These are phyloP conservation scores for Aspergillus awamori DNA, from an alignment of 2,329 filamentous ascomycete species.

Conservation along the genomic window DNA sequence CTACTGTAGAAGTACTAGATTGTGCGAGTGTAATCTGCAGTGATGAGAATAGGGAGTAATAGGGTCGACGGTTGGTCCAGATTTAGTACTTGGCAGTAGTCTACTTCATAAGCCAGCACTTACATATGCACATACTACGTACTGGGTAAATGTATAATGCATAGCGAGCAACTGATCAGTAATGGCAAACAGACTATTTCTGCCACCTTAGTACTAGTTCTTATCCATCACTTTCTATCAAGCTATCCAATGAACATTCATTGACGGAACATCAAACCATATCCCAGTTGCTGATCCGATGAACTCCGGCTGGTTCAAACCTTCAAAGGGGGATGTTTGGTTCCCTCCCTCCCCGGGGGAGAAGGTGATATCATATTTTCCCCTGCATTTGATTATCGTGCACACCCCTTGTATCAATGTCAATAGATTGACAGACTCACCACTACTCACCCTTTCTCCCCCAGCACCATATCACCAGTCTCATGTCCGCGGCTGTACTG, in stretches of 20 bases:
- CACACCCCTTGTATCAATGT: constrained; percentile 15
- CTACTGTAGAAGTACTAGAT: neutral
- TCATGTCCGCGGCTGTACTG: neutral
- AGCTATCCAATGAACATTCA: neutral
- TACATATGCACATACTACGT: neutral
- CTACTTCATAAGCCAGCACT: neutral
- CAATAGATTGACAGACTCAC: constrained; percentile 9
- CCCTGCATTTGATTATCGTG: constrained; percentile 20
- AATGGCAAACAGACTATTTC: neutral
- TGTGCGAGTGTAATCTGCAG: neutral
- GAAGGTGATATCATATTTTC: constrained; percentile 18
- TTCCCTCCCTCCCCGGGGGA: neutral
- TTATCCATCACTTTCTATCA: neutral
- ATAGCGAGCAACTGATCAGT: neutral
- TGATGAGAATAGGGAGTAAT: neutral
- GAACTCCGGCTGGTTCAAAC: neutral
- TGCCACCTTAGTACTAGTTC: neutral
- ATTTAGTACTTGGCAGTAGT: neutral
- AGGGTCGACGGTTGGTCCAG: neutral
- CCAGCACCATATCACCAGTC: neutral
- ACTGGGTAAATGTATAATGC: neutral
- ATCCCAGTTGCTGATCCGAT: neutral
- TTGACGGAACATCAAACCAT: neutral
- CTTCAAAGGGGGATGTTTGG: neutral
- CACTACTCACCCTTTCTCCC: too few species aligned